Base-by-base conservation (phyloP, 345 rosid genomes). In the Camelina laxa region DNA sequence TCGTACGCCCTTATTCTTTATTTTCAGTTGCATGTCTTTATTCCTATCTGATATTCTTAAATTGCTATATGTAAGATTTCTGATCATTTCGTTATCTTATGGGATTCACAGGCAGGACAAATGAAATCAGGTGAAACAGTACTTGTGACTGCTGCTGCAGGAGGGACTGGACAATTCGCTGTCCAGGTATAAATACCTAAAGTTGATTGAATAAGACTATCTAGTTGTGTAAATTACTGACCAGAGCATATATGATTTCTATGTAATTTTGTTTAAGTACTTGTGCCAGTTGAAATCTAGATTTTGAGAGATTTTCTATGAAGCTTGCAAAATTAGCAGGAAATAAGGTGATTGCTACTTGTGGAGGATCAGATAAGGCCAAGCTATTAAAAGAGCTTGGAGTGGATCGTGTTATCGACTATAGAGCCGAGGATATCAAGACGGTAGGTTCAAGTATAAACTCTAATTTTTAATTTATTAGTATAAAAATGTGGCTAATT, bases 131-230 rank as follows among this genome's bases (percentile, higher is more conserved):
- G 91, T 57, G 80, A 90, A 83, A 74, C 73, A 24, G 95, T 94
- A 55, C 93, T 94, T 71, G 97, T 94, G 68, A 94, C 98, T 75
- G 98, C 98, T 69, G 98, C 96, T 75, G 97, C 96, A 6, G 97
- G 98, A 79, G 98, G 98, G 42, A 94, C 98, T 4, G 98, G 98
- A 27, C 98, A 94, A 79, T 94, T 94, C 73, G 97, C 95, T 47
- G 98, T 94, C 51, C 98, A 94, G 98, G 98, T 94, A 76, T 21
- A 57, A 14, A 65, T 31, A 21, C 54, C 67, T 71, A 36, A 65
- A 33, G 21, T 71, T 21, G 9, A 20, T 9, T 15, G 8, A 19
- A 14, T 51, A 41, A 50, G 17, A 38, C 61, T 50, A 55, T 69
- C 42, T 51, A 33, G 31, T 19, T 50, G 19, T 20, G 31, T 8